Evolutionary conservation across 306 rosid species (phyloP), one percentile per base, ranked within the genome.

Genomic region (Myrica gale): DNA sequence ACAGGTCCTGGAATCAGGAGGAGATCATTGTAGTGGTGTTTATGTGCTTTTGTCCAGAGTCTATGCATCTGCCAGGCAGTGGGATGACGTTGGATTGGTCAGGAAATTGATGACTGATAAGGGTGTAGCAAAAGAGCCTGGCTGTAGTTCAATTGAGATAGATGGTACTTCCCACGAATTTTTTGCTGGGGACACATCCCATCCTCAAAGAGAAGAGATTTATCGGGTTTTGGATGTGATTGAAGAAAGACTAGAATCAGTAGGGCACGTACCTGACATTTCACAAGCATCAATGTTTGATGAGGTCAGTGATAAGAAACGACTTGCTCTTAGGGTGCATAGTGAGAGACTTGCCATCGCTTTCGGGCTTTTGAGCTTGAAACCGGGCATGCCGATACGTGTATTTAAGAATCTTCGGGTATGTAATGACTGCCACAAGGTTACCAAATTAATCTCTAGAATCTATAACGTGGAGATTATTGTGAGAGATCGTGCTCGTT

Each of bases 311-410:
- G 80, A 74, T 54, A 82, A 79, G 51, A 93, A 84, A 78, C 70
- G 72, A 54, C 74, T 74, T 51, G 85, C 87, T 77, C 73, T 88
- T 60, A 78, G 82, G 77, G 68, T 83, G 83, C 98, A 93, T 41
- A 88, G 93, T 58, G 97, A 91, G 86, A 87, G 91, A 85, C 62
- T 91, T 45, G 97, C 97, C 83, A 77, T 91, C 78, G 89, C 93
- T 58, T 91, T 85, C 58, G 97, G 97, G 61, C 81, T 89, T n/a
- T 70, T 90, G 45, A 90, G 53, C 51, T 83, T 74, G 77, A 86
- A 71, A 73, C 75, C 87, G 3, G 88, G 91, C 43, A 26, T 78
- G 67, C 87, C 96, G 0, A 80, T 89, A 17, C 88, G 90, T 32
- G 87, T 89, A 52, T 88, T 91, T 74, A 89, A 91, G 87, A 93